Evolutionary conservation across 208 protist species (phyloP), one percentile per base, ranked within the genome.

Genomic region (Wallacemonas sp.): DNA sequence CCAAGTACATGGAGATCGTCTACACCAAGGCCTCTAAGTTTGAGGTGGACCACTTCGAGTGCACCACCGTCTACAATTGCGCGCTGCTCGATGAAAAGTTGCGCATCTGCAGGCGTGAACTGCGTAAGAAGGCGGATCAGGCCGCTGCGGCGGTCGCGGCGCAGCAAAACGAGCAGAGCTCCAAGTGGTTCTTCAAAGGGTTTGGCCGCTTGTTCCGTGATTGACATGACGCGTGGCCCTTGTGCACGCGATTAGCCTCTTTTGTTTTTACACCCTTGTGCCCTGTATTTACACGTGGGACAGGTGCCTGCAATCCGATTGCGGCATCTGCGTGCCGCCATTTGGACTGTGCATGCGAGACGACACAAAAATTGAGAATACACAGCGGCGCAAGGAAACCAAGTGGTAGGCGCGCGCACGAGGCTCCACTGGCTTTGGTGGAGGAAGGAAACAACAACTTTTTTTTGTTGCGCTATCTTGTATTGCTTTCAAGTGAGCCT

Each of bases 71-170:
- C 45, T 91, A 91, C 76, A 91, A 90, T 67, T 88, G 86, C 44
- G 84, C 84, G 25, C 63, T 95, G 7, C 48, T 95, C n/a, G 85
- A 91, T 20, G 89, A 95, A 65, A 95, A 95, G 79, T 57, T 95
- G 28, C 81, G 84, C 22, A 67, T 95, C 26, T 63, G 92, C 29
- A 79, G 79, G 3, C 83, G 84, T 12, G 89, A 91, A 67, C 59
- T 92, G 42, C 83, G 84, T 41, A 94, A 94, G 41, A 79, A 74
- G 5, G 76, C 76, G 28, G 79, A 91, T 65, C 68, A 87, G 57
- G 57, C 54, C 20, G 57, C 73, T 38, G 22, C 72, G 36, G 72
- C 57, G n/a, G n/a, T n/a, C 25, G 36, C 72, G 16, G 44, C 62
- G 3, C 39, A 44, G 49, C 68, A 72, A 55, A 77, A 57, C 25